phyloP scores from a whole-genome alignment of 164 flowering plant genomes.

The Vitis riparia region DNA sequence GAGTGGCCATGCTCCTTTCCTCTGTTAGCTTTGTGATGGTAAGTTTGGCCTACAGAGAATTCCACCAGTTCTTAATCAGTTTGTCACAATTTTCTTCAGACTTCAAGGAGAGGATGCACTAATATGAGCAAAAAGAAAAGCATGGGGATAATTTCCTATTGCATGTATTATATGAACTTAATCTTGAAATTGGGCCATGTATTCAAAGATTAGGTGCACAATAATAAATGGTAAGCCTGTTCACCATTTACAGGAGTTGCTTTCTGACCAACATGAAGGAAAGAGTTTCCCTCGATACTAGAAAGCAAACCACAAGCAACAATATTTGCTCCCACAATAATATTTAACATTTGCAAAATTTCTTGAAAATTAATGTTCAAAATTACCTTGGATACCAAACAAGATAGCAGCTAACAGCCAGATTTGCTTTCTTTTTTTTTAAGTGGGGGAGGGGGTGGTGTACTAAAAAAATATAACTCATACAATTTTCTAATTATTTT shows the following conservation, averaged over 20 bases:
- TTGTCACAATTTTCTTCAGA: neutral
- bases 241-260: too few relatives aligned
- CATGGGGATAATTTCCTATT: neutral
- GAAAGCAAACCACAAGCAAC: neutral
- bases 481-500: too few relatives aligned
- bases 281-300: too few relatives aligned
- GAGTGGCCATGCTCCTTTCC: slow-evolving; percentile 38
- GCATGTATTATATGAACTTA: neutral
- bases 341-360: neutral
- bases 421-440: too few relatives aligned
- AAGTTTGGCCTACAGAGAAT: slow-evolving; percentile 55
- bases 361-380: neutral
- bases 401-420: neutral
- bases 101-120: neutral
- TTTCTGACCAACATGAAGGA: too few relatives aligned
- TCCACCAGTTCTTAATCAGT: neutral
- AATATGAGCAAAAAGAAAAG: neutral
- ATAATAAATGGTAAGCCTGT: too few relatives aligned
- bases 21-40: slow-evolving; percentile 50
- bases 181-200: neutral
- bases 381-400: neutral
- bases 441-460: too few relatives aligned
- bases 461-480: too few relatives aligned
- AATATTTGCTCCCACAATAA: neutral
- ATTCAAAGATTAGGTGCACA: neutral